Evolutionary conservation across 345 rosid species (phyloP).

Genomic region (Citrus australasica): DNA sequence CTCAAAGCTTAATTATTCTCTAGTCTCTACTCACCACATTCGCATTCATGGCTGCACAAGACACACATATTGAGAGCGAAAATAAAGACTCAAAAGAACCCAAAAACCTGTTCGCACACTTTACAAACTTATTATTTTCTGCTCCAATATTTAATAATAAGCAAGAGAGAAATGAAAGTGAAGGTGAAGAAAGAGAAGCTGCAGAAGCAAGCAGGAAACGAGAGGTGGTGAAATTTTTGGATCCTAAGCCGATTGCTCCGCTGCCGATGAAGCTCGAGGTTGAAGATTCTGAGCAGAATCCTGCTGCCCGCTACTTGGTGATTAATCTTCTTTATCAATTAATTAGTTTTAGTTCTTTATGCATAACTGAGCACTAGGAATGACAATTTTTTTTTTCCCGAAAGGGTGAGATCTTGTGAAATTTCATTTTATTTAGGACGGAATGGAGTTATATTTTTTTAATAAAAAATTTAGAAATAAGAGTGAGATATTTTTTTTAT

Average conservation of each 20-base stretch:
- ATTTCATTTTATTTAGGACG: accelerated
- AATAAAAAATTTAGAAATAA: accelerated
- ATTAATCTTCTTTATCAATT: not conserved
- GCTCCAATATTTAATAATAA: too few relatives aligned
- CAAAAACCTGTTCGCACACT: too few relatives aligned
- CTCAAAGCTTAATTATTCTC: too few relatives aligned
- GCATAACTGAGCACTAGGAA: not conserved
- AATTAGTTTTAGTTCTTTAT: not conserved
- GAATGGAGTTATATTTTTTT: accelerated
- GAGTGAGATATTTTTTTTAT: too few relatives aligned
- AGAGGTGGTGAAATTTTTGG: constrained; percentile 20
- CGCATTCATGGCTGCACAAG: too few relatives aligned
- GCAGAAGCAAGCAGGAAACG: constrained; percentile 4
- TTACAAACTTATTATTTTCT: too few relatives aligned
- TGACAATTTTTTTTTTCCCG: accelerated
- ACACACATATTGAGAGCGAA: too few relatives aligned
- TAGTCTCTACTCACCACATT: too few relatives aligned
- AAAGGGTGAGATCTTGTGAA: accelerated
- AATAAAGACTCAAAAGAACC: too few relatives aligned
- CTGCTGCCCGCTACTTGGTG: constrained; percentile 27
- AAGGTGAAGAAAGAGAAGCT: too few relatives aligned
- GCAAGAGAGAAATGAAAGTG: too few relatives aligned
- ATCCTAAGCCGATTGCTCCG: constrained; percentile 26
- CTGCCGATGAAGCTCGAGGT: constrained; percentile 29
- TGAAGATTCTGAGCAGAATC: constrained; percentile 8